phyloP scores from a whole-genome alignment of 2,329 filamentous ascomycete species.

The Phialophora verrucosa region DNA sequence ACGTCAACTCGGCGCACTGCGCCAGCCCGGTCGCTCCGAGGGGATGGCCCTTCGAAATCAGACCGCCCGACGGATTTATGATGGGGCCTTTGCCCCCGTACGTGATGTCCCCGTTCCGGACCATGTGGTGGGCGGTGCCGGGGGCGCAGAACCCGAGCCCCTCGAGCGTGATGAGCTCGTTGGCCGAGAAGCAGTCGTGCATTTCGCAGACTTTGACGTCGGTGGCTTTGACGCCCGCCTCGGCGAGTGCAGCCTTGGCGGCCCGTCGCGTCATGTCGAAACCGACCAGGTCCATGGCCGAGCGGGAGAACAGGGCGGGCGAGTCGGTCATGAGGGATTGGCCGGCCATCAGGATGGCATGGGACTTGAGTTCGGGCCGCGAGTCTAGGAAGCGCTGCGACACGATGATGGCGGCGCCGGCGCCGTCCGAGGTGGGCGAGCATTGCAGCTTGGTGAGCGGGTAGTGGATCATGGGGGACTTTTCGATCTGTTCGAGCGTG shows the following conservation, averaged over 20 bases:
- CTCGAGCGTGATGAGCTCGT: slow-evolving; percentile 90
- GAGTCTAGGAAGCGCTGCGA: slow-evolving; percentile 87
- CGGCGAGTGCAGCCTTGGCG: slow-evolving; percentile 69
- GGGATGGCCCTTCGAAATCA: slow-evolving; percentile 95
- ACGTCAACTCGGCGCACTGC: slow-evolving; percentile 94
- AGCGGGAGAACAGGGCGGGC: slow-evolving; percentile 75
- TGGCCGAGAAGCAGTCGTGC: slow-evolving; percentile 95
- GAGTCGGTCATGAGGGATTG: slow-evolving; percentile 84
- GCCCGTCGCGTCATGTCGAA: slow-evolving; percentile 82
- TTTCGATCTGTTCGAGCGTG: slow-evolving; percentile 79
- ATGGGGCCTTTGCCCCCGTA: slow-evolving; percentile 77
- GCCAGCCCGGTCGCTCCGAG: slow-evolving; percentile 91
- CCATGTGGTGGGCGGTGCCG: slow-evolving; percentile 90
- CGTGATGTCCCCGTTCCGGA: slow-evolving; percentile 85
- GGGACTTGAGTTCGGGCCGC: slow-evolving; percentile 78
- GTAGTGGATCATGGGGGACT: slow-evolving; percentile 77
- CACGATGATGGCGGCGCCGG: slow-evolving; percentile 84
- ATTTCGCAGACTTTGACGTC: slow-evolving; percentile 87
- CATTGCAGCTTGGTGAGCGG: slow-evolving; percentile 96
- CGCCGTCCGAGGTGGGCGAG: slow-evolving; percentile 93
- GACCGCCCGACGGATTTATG: slow-evolving; percentile 89
- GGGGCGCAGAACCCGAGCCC: slow-evolving; percentile 77
- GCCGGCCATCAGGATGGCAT: slow-evolving; percentile 85
- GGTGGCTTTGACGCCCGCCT: slow-evolving; percentile 68
- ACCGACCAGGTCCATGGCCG: slow-evolving; percentile 86